phyloP scores from a whole-genome alignment of 2,329 filamentous ascomycete genomes.

The Colletotrichum falcatum region DNA sequence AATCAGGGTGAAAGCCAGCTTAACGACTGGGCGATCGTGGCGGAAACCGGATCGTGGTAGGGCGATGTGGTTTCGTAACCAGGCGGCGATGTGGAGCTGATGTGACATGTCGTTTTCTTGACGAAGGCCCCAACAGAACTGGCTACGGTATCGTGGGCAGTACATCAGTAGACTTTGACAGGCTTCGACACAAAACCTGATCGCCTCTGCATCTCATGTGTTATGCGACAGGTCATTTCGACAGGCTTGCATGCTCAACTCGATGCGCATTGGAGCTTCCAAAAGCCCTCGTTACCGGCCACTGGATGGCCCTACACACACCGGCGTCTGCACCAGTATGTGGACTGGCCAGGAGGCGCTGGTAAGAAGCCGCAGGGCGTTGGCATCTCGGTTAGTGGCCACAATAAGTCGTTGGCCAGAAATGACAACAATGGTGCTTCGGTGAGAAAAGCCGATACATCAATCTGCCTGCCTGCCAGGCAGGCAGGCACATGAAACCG shows the following conservation, averaged over 20 bases:
- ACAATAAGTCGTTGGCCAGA: constrained; percentile 10
- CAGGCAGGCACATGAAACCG: constrained; percentile 29
- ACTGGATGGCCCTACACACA: constrained; percentile 18
- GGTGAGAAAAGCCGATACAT: constrained; percentile 19
- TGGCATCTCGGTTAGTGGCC: background rate
- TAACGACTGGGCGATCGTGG: constrained; percentile 4
- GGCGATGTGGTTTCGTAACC: constrained; percentile 11
- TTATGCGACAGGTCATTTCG: constrained; percentile 33
- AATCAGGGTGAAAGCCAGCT: background rate
- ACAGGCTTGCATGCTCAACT: constrained; percentile 9
- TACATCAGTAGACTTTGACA: background rate
- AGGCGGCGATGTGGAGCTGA: constrained; percentile 15
- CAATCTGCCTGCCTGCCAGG: constrained; percentile 13
- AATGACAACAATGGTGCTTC: constrained; percentile 26
- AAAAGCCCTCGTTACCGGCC: background rate
- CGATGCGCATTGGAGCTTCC: background rate
- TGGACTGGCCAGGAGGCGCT: background rate
- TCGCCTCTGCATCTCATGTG: constrained; percentile 31
- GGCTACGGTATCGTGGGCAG: constrained; percentile 3
- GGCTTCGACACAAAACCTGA: constrained; percentile 23
- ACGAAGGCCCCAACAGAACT: constrained; percentile 9
- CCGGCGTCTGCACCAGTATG: constrained; percentile 3
- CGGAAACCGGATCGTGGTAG: constrained; percentile 2
- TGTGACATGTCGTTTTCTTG: constrained; percentile 31
- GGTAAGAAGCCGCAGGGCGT: constrained; percentile 1